Evolutionary conservation across 768 basidiomycete species (phyloP).

Genomic region (Lactarius tabidus): DNA sequence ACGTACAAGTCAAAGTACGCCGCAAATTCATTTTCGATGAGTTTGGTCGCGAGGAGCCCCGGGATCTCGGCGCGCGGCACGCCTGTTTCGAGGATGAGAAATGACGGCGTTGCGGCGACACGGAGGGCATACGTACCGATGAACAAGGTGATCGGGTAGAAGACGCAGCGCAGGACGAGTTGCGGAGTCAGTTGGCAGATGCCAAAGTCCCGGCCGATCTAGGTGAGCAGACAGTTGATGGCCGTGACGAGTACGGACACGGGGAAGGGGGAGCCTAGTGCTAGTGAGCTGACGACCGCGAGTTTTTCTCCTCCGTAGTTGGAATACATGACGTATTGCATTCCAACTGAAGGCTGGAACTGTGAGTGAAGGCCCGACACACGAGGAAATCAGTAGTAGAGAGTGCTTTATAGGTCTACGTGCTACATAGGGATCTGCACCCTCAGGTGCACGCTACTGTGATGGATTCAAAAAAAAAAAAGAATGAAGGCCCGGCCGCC

Average conservation of each 20-base stretch:
- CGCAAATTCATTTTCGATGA: constrained; percentile 84
- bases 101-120: background rate
- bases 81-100: constrained; percentile 33
- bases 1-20: constrained; percentile 60
- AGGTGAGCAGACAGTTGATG: constrained; percentile 82
- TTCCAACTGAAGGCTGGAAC: too few species aligned
- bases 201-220: constrained; percentile 84
- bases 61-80: constrained; percentile 78
- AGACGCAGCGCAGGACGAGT: constrained; percentile 79
- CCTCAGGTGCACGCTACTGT: too few species aligned
- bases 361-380: constrained; percentile 83
- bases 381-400: too few species aligned
- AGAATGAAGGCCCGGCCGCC: too few species aligned
- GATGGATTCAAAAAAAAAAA: too few species aligned
- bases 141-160: constrained; percentile 59
- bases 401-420: too few species aligned
- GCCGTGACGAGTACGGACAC: constrained; percentile 77
- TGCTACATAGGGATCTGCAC: too few species aligned
- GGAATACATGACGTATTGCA: too few species aligned
- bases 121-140: too few species aligned
- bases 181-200: constrained; percentile 79
- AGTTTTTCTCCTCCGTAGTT: too few species aligned
- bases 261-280: too few species aligned
- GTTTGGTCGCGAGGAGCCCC: constrained; percentile 78
- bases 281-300: too few species aligned